Evolutionary conservation across 176 grass and related monocot species (phyloP), one percentile per base, ranked within the genome.

Genomic region (Phyllostachys edulis): DNA sequence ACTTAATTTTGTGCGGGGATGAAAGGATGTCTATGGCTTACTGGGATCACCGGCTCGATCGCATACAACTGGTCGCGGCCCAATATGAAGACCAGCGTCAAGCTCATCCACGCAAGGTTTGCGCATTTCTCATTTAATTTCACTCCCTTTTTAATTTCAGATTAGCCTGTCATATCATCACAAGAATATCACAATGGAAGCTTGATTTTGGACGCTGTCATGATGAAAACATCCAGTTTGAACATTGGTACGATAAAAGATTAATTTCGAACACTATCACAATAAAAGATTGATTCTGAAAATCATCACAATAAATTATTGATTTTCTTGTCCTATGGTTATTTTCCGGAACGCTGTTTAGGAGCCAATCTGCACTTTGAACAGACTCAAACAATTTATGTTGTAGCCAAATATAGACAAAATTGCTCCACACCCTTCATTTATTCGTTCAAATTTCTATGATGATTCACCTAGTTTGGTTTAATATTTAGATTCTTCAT

Each of bases 71-170:
- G 96, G 93, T 94, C 96, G 73, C 84, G 85, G 21, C 96, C 93
- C 75, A 87, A 92, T 42, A 95, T 98, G 96, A 99, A 99, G 80
- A 77, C 96, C 36, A 99, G 96, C 81, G 96, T 99, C 80, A 99
- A 99, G 91, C 85, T 99, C 79, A 99, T 99, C 78, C 96, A 99
- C 76, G 96, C 96, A 16, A 99, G 96, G 96, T 96, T 86, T 52
- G 90, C 45, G 6, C 80, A 21, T 83, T 52, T 82, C 11, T 60
- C 37, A 52, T 71, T n/a, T 87, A 9, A 29, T 51, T 73, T 62
- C 47, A 7, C 13, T 20, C 26, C 13, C 23, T 16, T 57, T 27
- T 52, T 51, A 6, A 11, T 40, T 80, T 1, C 8, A 67, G 4
- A 21, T 42, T 41, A 56, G 11, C 3, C 5, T 52, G 37, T 61